These are phyloP conservation scores for Fusarium domesticum DNA, from an alignment of 2,329 filamentous ascomycete genomes.

Conservation along the genomic window DNA sequence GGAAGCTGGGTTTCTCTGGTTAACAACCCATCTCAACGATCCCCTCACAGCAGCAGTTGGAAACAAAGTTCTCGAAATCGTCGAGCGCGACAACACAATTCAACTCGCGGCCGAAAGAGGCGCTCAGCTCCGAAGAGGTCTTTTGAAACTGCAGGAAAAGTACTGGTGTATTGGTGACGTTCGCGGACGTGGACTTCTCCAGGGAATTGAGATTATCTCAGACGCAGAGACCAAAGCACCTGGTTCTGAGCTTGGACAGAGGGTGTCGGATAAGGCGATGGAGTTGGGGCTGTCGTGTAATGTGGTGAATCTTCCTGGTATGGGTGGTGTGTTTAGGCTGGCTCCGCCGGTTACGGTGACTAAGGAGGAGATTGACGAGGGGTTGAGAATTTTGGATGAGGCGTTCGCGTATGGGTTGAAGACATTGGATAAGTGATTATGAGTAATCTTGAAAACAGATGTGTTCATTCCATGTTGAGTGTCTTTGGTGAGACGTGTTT, in stretches of 20 bases:
- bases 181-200: constrained; percentile 48
- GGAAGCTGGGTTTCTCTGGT: constrained; percentile 46
- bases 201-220: constrained; percentile 49
- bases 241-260: constrained; percentile 42
- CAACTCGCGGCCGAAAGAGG: constrained; percentile 41
- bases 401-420: constrained; percentile 36
- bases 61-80: constrained; percentile 53
- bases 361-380: constrained; percentile 43
- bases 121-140: constrained; percentile 40
- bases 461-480: background rate
- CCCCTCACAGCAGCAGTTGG: constrained; percentile 52
- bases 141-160: constrained; percentile 43
- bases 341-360: constrained; percentile 51
- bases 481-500: background rate
- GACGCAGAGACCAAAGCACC: constrained; percentile 40
- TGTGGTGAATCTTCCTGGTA: constrained; percentile 44
- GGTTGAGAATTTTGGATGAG: constrained; percentile 48
- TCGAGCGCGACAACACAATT: constrained; percentile 46
- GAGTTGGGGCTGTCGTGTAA: constrained; percentile 48
- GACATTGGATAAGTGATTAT: background rate
- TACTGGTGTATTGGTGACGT: constrained; percentile 54
- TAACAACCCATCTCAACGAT: constrained; percentile 55
- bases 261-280: constrained; percentile 43
- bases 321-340: constrained; percentile 49
- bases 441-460: no score